Evolutionary conservation across 345 rosid genomes (phyloP), one percentile per base, ranked within the genome.

Genomic region (Ceriops zippeliana): DNA sequence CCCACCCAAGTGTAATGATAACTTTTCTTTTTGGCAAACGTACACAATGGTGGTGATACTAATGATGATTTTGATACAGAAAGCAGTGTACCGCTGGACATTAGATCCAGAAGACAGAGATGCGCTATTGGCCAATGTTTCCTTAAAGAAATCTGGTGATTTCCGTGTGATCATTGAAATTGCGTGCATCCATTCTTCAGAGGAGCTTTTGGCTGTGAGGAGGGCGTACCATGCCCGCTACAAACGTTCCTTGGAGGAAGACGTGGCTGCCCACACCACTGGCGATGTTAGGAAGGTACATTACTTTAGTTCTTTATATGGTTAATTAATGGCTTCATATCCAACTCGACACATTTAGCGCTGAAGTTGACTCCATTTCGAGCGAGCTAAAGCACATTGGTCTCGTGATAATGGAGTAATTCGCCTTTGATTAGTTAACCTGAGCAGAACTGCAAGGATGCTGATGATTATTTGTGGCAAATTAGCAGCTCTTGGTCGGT

Each of bases 221-320:
- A 71, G 86, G 35, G 90, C 90, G 10, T 87, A 87, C 73, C 85
- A 79, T 66, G 69, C 69, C 58, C 89, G 91, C 34, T 85, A 83
- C 82, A 85, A 82, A 85, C 84, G 21, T 52, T 87, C 96, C 56
- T 26, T 89, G 74, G 96, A 89, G 62, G 96, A 89, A 80, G 91
- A 85, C 58, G 85, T 87, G 9, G 90, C 90, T 5, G 82, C 86
- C 17, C 86, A 80, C 59, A 87, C 87, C 73, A 34, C 73, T 1
- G 89, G 89, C 1, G 90, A 89, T 51, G 26, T 76, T 49, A 84
- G 87, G 66, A 84, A 81, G 90, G 91, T 67, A 78, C 6, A 52
- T 62, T 5, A 24, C 16, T 26, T 26, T n/a, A 21, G 19, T 61
- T 32, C 15, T 20, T 27, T 1, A 6, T 17, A 22, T 26, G 13